Base-by-base conservation (phyloP, 208 protist genomes). In the Leishmania lainsoni region DNA sequence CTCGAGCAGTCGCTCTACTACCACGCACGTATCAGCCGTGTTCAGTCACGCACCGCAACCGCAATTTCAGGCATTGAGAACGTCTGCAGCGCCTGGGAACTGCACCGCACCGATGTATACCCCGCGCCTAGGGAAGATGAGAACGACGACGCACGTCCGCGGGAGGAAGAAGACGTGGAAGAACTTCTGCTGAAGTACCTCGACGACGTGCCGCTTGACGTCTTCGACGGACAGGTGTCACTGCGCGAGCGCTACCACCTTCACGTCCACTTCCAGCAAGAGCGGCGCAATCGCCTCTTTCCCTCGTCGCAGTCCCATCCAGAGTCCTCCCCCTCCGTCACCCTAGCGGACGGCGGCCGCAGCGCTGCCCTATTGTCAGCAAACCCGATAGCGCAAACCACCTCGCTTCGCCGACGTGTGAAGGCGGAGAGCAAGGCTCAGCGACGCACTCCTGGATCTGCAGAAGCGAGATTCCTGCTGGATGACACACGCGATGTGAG, bases 221-320 rank as follows among this genome's bases (percentile, higher is more conserved):
- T 94, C 59, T 97, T 95, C 81, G 78, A 88, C 49, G 81, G 80
- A 4, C 35, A 63, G 16, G 78, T 92, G 29, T 93, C 91, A 6
- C 83, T 97, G 56, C 92, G 94, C 0, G 88, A 94, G 63, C 88
- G 92, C 32, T 94, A 92, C 79, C 75, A 86, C 29, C 83, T 93
- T 1, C 81, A 94, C 66, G 76, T 81, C 45, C 74, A 65, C 17
- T 90, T 86, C 48, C 74, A 86, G 42, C 75, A 81, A 29, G 84
- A 83, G 63, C 85, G 87, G 51, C 74, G 76, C 54, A 32, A 59
- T 3, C 75, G 78, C 39, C 51, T 51, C 5, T 35, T 84, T 16
- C 71, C 72, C 17, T 74, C 51, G 63, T n/a, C 70, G 72, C 56
- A 78, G 54, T 17, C 49, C 9, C 42, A 56, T 52, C 20, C 49